Evolutionary conservation across 2,329 filamentous ascomycete species (phyloP).

Genomic region (Endoconidiophora polonica): DNA sequence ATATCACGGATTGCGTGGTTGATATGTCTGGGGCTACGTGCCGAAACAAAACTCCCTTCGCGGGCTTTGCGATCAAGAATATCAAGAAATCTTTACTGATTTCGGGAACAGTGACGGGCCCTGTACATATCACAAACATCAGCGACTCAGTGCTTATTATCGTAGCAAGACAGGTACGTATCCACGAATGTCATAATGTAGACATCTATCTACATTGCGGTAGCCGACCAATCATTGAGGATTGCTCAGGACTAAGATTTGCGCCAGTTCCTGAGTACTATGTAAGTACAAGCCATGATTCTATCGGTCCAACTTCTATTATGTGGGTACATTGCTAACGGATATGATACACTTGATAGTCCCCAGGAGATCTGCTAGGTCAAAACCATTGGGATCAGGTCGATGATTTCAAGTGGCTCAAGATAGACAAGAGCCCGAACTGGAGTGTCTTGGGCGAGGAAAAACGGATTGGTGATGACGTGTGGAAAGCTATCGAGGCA

Average conservation of each 20-base stretch:
- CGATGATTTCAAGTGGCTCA: constrained; percentile 97
- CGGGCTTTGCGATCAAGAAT: constrained; percentile 49
- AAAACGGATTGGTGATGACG: constrained; percentile 39
- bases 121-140: constrained; percentile 67
- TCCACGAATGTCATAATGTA: constrained; percentile 72
- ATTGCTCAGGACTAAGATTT: constrained; percentile 65
- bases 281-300: constrained; percentile 26
- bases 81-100: constrained; percentile 57
- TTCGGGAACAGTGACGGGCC: constrained; percentile 60
- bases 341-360: neutral
- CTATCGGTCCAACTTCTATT: neutral
- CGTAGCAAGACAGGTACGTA: constrained; percentile 70
- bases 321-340: constrained; percentile 1
- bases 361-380: constrained; percentile 10
- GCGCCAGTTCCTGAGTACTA: constrained; percentile 54
- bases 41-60: constrained; percentile 42
- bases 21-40: constrained; percentile 56
- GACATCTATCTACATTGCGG: constrained; percentile 68
- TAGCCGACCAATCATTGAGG: constrained; percentile 86
- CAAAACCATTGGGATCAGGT: constrained; percentile 75
- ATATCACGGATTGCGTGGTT: constrained; percentile 54
- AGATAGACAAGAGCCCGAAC: constrained; percentile 70
- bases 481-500: constrained; percentile 54
- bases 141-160: constrained; percentile 61
- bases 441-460: constrained; percentile 55